Evolutionary conservation across 495 filamentous ascomycete species (phyloP).

Genomic region (Neurospora tetrasperma): DNA sequence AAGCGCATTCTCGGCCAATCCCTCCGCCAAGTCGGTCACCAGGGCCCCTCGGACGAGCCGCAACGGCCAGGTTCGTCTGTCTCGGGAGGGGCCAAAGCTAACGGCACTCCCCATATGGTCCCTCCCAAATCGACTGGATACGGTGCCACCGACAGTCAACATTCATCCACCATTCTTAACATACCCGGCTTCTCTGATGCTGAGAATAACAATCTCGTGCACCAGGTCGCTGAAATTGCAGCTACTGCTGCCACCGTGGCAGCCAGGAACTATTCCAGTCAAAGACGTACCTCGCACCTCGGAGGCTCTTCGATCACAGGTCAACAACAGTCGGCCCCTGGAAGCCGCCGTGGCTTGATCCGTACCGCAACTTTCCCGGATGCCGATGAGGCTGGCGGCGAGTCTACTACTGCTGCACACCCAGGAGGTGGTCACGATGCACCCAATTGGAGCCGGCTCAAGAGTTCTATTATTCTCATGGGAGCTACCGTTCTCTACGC

Average conservation of each 20-base stretch:
- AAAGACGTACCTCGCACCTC: conserved; percentile 14
- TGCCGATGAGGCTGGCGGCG: conserved; percentile 31
- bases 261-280: conserved; percentile 54
- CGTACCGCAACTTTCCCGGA: conserved; percentile 34
- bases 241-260: conserved; percentile 86
- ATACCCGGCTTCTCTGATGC: conserved; percentile 64
- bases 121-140: conserved; percentile 52
- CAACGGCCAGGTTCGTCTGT: conserved; percentile 34
- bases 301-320: conserved; percentile 12
- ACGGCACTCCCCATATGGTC: conserved; percentile 54
- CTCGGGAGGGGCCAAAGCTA: conserved; percentile 15
- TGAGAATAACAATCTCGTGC: conserved; percentile 69
- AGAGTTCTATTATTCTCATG: conserved; percentile 81
- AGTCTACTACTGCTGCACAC: conserved; percentile 18
- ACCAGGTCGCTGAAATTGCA: conserved; percentile 81
- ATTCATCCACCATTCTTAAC: conserved; percentile 32
- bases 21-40: conserved; percentile 64
- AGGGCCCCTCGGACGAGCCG: conserved; percentile 36
- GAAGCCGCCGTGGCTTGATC: conserved; percentile 20
- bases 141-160: conserved; percentile 14
- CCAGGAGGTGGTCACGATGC: conserved; percentile 70
- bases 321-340: conserved; percentile 4
- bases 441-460: conserved; percentile 90
- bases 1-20: conserved; percentile 90
- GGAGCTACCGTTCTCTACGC: conserved; percentile 89